Base-by-base conservation (phyloP, 352 stramenopile species). In the Globisporangium spiculum region DNA sequence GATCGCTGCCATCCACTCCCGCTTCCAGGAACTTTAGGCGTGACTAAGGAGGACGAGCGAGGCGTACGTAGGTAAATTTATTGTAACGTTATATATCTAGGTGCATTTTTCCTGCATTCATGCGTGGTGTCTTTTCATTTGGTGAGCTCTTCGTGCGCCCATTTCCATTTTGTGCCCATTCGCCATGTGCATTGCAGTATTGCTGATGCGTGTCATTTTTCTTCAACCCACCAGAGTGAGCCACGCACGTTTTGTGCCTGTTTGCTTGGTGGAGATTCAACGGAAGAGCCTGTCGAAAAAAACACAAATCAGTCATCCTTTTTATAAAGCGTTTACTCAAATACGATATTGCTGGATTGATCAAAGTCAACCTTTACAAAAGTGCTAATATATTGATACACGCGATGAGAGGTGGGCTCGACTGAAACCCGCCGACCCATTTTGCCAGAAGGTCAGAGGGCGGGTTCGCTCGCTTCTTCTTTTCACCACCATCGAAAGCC, bases 51-150 rank as follows among this genome's bases (percentile, higher is more conserved):
- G n/a, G n/a, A 44, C 22, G 16, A 44, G 36, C 20, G 57, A 61
- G 48, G 12, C 56, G 65, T 26, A 18, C 36, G n/a, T 53, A 27
- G 48, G 67, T 73, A 59, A 73, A 63, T 68, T 73, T 68, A 73
- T 73, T 69, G 32, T 68, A 65, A 65, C 36, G 44, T 65, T 55
- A 59, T 66, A 54, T 66, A 46, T 61, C 10, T 48, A 64, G 59
- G 36, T 64, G 26, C 59, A 54, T 64, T 22, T 55, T 55, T 5
- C 41, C 36, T 7, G 12, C 55, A 60, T 4, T 18, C 1, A 24
- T 20, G 20, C 9, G 34, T 58, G 10, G 8, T 63, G 6, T 8
- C 8, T 26, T 58, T 58, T 16, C 14, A 41, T 12, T 46, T 46
- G 27, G 27, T 60, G 27, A 9, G 0, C 27, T 41, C 36, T 60